Conservation (phyloP, 2,329 filamentous ascomycete genomes). For the Pyrenophora graminea region DNA sequence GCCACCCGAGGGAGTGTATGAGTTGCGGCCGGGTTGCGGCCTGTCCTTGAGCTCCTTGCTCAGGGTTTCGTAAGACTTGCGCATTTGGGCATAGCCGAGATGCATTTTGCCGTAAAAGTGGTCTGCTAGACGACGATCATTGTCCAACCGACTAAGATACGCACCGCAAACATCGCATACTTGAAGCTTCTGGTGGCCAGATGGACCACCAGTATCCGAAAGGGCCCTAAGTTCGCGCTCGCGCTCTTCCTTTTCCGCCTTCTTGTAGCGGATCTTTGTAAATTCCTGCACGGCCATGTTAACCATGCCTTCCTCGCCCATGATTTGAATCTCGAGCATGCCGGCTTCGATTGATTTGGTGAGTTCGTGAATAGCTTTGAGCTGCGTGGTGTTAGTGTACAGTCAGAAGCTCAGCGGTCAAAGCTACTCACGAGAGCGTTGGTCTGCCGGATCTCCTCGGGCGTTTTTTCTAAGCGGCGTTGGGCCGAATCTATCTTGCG, state of each 20-base stretch:
- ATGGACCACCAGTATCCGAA: slow-evolving; percentile 88
- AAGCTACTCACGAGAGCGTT: slow-evolving; percentile 68
- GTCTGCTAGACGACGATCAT: slow-evolving; percentile 89
- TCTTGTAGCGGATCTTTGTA: slow-evolving; percentile 79
- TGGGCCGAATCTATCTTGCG: slow-evolving; percentile 89
- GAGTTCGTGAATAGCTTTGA: slow-evolving; percentile 85
- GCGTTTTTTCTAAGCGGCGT: slow-evolving; percentile 90
- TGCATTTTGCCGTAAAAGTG: slow-evolving; percentile 99
- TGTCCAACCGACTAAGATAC: slow-evolving; percentile 89
- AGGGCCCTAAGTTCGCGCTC: slow-evolving; percentile 89
- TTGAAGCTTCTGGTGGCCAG: slow-evolving; percentile 95
- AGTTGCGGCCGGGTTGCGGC: slow-evolving; percentile 58
- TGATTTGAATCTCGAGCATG: slow-evolving; percentile 80
- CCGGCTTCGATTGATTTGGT: slow-evolving; percentile 77
- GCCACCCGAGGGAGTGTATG: slow-evolving; percentile 25
- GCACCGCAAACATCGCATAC: slow-evolving; percentile 98
- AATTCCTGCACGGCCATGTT: slow-evolving; percentile 84
- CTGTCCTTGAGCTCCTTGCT: slow-evolving; percentile 83
- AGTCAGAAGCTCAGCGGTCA: not conserved
- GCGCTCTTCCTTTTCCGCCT: slow-evolving; percentile 78
- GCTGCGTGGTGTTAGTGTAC: slow-evolving; percentile 45
- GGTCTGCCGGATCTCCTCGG: slow-evolving; percentile 94
- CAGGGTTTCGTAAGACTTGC: slow-evolving; percentile 86
- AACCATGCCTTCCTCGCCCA: slow-evolving; percentile 81
- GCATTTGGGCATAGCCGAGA: slow-evolving; percentile 95